Evolutionary conservation across 2,329 filamentous ascomycete species (phyloP).

Genomic region (Westerdykella aurantiaca): DNA sequence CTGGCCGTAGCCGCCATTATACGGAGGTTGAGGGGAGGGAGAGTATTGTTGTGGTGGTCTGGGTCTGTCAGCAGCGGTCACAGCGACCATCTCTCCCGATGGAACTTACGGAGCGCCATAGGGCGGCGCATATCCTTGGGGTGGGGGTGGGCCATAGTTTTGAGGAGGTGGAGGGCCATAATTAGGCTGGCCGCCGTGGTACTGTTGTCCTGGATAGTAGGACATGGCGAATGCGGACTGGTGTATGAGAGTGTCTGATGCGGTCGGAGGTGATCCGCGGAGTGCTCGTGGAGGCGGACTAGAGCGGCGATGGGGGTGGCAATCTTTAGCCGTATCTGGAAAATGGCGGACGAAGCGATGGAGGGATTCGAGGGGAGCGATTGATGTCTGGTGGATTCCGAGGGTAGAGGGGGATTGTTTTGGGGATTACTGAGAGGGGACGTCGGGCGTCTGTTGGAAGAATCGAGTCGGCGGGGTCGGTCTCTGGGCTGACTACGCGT

Average conservation of each 20-base stretch:
- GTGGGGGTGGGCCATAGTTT: conserved; percentile 27
- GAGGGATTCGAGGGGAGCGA: background rate
- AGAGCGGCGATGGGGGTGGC: background rate
- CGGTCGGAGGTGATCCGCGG: no score
- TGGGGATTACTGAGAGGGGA: background rate
- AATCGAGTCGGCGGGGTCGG: background rate
- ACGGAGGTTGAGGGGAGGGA: conserved; percentile 38
- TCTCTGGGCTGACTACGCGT: no score
- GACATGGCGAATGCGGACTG: conserved; percentile 29
- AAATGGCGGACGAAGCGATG: background rate
- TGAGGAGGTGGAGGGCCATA: conserved; percentile 40
- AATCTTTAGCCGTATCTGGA: background rate
- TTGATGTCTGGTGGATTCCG: background rate
- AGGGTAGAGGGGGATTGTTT: background rate
- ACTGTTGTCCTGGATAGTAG: conserved; percentile 39
- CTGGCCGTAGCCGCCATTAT: conserved; percentile 33
- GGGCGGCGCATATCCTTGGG: conserved; percentile 24
- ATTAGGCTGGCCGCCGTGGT: conserved; percentile 34
- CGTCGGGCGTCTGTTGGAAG: background rate
- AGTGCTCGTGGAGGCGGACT: background rate
- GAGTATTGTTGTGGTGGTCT: conserved; percentile 34
- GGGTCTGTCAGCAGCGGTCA: conserved; percentile 1
- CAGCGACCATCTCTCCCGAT: background rate
- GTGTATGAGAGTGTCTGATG: background rate
- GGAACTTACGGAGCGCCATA: conserved; percentile 20